Evolutionary conservation across 768 basidiomycete genomes (phyloP).

Genomic region (Termitomyces sp.): DNA sequence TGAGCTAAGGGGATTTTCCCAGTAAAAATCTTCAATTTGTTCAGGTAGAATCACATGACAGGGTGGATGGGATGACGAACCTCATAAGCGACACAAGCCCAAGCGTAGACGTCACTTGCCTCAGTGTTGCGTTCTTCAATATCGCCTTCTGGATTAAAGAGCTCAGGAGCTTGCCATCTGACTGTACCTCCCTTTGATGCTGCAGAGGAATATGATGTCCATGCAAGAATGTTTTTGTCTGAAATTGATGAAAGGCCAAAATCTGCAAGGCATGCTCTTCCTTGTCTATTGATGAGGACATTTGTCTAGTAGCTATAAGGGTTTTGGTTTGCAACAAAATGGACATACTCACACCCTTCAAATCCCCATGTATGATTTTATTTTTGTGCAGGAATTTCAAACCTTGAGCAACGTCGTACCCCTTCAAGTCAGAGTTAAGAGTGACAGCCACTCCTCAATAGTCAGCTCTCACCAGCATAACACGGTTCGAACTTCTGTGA

Average conservation of each 20-base stretch:
- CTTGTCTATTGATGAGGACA: slow-evolving; percentile 16
- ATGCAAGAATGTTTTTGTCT: slow-evolving; percentile 6
- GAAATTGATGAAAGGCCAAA: slow-evolving; percentile 7
- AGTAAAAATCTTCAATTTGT: not conserved
- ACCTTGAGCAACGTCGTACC: slow-evolving; percentile 27
- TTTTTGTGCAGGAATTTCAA: slow-evolving; percentile 30
- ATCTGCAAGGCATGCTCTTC: slow-evolving; percentile 15
- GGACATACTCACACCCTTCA: slow-evolving; percentile 32
- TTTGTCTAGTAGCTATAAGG: slow-evolving; percentile 13
- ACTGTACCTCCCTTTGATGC: not conserved
- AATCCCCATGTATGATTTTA: slow-evolving; percentile 39
- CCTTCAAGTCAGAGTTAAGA: slow-evolving; percentile 9
- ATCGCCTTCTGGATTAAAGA: slow-evolving; percentile 4
- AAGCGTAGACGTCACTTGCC: slow-evolving; percentile 15
- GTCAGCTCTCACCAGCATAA: not conserved
- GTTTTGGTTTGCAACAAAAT: too few relatives aligned
- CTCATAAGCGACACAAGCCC: slow-evolving; percentile 16
- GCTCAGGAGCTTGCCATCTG: slow-evolving; percentile 20
- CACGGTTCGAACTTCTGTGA: not conserved
- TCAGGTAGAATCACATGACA: not conserved
- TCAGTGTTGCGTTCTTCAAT: not conserved
- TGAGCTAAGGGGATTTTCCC: not conserved
- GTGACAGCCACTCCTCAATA: not conserved
- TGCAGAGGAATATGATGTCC: slow-evolving; percentile 10
- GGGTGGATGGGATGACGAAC: slow-evolving; percentile 2